phyloP scores from a whole-genome alignment of 495 filamentous ascomycete genomes.

The Hypoxylon crocopeplum region DNA sequence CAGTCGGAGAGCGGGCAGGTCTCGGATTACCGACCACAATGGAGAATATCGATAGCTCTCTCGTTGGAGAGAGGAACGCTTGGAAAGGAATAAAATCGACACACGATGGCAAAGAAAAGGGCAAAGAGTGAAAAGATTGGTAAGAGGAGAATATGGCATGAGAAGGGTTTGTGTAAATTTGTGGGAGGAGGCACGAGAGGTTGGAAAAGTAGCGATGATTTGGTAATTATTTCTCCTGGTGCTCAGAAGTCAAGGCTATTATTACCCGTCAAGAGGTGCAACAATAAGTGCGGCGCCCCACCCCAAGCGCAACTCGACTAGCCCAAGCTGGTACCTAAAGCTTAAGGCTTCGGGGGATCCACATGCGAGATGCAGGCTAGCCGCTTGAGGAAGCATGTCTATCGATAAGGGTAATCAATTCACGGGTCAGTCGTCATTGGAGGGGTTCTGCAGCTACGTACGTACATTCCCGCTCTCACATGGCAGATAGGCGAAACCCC shows the following conservation, averaged over 20 bases:
- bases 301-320: constrained; percentile 21
- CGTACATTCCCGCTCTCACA: constrained; percentile 25
- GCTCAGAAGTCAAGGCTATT: constrained; percentile 30
- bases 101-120: neutral
- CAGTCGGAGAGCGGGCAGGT: constrained; percentile 8
- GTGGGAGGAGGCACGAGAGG: constrained; percentile 29
- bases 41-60: constrained; percentile 15
- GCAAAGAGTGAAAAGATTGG: neutral
- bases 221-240: constrained; percentile 36
- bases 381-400: constrained; percentile 4
- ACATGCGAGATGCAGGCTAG: constrained; percentile 10
- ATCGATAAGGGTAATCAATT: constrained; percentile 33
- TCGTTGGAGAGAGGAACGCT: neutral
- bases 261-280: constrained; percentile 22
- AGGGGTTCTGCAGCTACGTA: constrained; percentile 24
- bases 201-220: constrained; percentile 26
- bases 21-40: constrained; percentile 30
- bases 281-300: constrained; percentile 34
- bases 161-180: constrained; percentile 1
- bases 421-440: constrained; percentile 27
- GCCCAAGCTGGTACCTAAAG: constrained; percentile 25
- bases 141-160: constrained; percentile 6
- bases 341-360: constrained; percentile 19
- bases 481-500: constrained; percentile 21
- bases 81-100: neutral